Percentiles rank a stretch among this genome's conserved stretches.
Conservation (phyloP, 805 yeast species). For the Wickerhamiella slavikovae region DNA sequence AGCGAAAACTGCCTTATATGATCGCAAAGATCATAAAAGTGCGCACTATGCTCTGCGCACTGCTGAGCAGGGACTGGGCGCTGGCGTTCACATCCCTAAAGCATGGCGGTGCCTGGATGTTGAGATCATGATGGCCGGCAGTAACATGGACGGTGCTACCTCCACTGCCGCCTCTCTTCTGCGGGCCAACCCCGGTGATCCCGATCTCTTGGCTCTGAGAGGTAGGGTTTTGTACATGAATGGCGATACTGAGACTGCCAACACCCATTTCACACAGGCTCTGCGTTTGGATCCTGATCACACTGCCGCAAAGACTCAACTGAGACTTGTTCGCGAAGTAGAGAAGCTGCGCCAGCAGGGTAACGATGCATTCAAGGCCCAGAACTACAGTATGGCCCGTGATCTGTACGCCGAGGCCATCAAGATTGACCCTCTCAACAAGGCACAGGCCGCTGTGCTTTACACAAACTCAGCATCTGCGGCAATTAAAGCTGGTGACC, state of each 20-base stretch:
- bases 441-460: constrained; percentile 26
- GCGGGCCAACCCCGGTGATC: constrained; percentile 18
- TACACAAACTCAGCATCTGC: constrained; percentile 82
- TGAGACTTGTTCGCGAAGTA: constrained; percentile 16
- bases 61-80: constrained; percentile 20
- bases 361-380: constrained; percentile 46
- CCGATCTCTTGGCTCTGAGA: constrained; percentile 21
- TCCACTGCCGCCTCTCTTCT: constrained; percentile 18
- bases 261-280: constrained; percentile 21
- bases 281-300: constrained; percentile 23
- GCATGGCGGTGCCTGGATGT: constrained; percentile 18
- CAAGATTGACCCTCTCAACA: constrained; percentile 33
- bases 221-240: constrained; percentile 19
- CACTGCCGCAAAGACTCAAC: constrained; percentile 16
- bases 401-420: constrained; percentile 58
- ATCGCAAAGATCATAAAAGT: constrained; percentile 12
- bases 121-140: constrained; percentile 12
- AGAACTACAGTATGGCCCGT: constrained; percentile 44
- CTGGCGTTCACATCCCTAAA: constrained; percentile 16
- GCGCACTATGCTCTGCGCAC: constrained; percentile 19
- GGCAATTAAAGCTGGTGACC: constrained; percentile 53
- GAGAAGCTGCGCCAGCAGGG: constrained; percentile 30
- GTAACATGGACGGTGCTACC: constrained; percentile 19
- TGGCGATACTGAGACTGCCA: constrained; percentile 21
- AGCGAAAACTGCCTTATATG: constrained; percentile 15